These are phyloP conservation scores for Blastobotrys apis DNA, from an alignment of 1,139 yeast genomes.

Conservation along the genomic window DNA sequence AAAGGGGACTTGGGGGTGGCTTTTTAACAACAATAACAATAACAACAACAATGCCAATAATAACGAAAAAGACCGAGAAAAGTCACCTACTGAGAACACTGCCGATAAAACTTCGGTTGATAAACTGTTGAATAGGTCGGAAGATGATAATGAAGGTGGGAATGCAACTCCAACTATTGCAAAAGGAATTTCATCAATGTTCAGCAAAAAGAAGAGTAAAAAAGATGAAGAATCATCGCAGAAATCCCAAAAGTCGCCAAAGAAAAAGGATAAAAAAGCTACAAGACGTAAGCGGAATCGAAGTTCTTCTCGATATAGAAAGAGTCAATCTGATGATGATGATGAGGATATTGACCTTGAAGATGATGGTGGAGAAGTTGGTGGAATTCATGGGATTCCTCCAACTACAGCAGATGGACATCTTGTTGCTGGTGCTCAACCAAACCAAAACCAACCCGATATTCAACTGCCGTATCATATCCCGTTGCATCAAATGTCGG, in stretches of 20 bases:
- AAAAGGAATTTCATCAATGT: conserved; percentile 22
- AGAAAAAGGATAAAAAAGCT: conserved; percentile 18
- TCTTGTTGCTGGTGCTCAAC: conserved; percentile 8
- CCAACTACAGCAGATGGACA: conserved; percentile 11
- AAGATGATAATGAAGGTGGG: conserved; percentile 13
- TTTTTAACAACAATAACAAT: conserved; percentile 16
- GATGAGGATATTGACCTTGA: conserved; percentile 17
- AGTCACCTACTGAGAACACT: background rate
- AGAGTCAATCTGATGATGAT: conserved; percentile 7
- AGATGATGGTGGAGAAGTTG: conserved; percentile 11
- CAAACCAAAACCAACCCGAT: conserved; percentile 21
- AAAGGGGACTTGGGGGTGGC: conserved; percentile 28
- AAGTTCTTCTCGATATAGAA: conserved; percentile 13
- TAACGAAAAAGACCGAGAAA: background rate
- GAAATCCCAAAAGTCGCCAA: conserved; percentile 14
- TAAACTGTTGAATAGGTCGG: conserved; percentile 17
- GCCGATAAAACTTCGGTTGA: conserved; percentile 17
- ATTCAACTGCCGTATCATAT: conserved; percentile 38
- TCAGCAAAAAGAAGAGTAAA: conserved; percentile 22
- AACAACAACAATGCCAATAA: background rate
- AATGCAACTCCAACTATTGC: conserved; percentile 5
- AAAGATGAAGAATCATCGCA: conserved; percentile 18
- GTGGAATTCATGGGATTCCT: conserved; percentile 15
- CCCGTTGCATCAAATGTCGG: conserved; percentile 38
- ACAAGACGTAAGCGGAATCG: conserved; percentile 14